A percentile compares a stretch with the other conserved stretches of the same genome.
These are phyloP conservation scores for Colletotrichum horii DNA, from an alignment of 2,329 filamentous ascomycete genomes.

Conservation along the genomic window DNA sequence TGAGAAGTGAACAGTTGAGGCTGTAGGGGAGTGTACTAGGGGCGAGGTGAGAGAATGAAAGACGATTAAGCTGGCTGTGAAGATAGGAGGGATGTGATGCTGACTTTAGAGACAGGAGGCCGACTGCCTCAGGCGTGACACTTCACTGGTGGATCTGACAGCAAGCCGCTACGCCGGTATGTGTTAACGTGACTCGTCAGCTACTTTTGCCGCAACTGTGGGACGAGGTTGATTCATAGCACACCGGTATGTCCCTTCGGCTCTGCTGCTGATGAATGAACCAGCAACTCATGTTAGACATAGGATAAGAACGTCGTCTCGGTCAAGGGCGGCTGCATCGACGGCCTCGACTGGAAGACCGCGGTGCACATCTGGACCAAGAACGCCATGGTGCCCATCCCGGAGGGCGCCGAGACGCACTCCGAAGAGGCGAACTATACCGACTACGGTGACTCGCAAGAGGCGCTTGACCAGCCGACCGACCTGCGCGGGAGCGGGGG, in stretches of 20 bases:
- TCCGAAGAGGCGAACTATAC: conserved; percentile 55
- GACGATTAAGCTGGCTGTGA: not conserved
- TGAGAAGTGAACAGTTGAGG: not conserved
- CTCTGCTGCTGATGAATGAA: not conserved
- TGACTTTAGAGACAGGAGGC: conserved; percentile 48
- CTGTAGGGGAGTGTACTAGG: not conserved
- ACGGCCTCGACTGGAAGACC: conserved; percentile 63
- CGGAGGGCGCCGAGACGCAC: conserved; percentile 64
- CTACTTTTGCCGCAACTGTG: conserved; percentile 72
- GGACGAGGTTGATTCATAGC: conserved; percentile 68
- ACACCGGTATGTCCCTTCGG: conserved; percentile 50
- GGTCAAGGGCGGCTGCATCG: conserved; percentile 71
- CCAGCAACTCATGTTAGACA: not conserved
- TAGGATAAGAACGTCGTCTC: conserved; percentile 65
- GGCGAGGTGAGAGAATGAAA: not conserved
- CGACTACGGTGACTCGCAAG: conserved; percentile 49
- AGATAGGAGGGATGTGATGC: not conserved
- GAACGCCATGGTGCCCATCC: conserved; percentile 71
- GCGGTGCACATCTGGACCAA: conserved; percentile 74
- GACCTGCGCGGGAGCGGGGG: conserved; percentile 39
- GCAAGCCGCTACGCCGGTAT: not conserved
- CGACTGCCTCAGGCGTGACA: conserved; percentile 59
- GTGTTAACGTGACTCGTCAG: conserved; percentile 33
- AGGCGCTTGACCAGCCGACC: conserved; percentile 52
- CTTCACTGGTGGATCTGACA: conserved; percentile 57